Evolutionary conservation across 257 asterid species (phyloP).

Genomic region (Solanum sejunctum): DNA sequence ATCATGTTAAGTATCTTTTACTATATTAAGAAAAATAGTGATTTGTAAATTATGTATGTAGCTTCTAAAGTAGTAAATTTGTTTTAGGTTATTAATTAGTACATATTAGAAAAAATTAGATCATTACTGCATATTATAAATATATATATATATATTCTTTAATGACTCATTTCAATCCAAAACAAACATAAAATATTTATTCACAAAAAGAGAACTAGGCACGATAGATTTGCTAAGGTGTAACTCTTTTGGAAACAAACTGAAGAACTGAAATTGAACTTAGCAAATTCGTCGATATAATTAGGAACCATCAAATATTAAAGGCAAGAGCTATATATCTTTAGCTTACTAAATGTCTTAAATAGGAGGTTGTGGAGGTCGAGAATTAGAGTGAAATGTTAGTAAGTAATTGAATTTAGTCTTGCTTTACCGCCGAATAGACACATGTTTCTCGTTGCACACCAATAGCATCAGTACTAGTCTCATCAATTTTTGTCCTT

Average conservation of each 20-base stretch:
- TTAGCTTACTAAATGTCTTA: not conserved
- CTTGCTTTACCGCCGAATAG: not conserved
- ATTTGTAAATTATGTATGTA: not conserved
- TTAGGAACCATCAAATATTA: not conserved
- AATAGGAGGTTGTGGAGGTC: not conserved
- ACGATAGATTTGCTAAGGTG: not conserved
- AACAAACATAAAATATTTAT: too few relatives aligned
- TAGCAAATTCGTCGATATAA: not conserved
- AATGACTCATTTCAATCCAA: not conserved
- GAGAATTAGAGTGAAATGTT: not conserved
- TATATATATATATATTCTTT: too few relatives aligned
- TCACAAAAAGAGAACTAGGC: not conserved
- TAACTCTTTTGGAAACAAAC: not conserved
- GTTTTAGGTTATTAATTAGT: not conserved
- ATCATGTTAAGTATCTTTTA: not conserved
- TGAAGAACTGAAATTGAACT: not conserved
- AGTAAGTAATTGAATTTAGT: too few relatives aligned
- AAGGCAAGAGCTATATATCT: not conserved
- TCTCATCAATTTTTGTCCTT: too few relatives aligned
- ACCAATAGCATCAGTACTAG: too few relatives aligned
- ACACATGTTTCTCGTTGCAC: too few relatives aligned
- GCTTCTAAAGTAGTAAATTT: not conserved
- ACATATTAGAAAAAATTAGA: too few relatives aligned
- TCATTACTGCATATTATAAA: too few relatives aligned
- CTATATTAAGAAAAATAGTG: not conserved